phyloP scores from a whole-genome alignment of 2,329 filamentous ascomycete species.

The Trichoderma sp. region DNA sequence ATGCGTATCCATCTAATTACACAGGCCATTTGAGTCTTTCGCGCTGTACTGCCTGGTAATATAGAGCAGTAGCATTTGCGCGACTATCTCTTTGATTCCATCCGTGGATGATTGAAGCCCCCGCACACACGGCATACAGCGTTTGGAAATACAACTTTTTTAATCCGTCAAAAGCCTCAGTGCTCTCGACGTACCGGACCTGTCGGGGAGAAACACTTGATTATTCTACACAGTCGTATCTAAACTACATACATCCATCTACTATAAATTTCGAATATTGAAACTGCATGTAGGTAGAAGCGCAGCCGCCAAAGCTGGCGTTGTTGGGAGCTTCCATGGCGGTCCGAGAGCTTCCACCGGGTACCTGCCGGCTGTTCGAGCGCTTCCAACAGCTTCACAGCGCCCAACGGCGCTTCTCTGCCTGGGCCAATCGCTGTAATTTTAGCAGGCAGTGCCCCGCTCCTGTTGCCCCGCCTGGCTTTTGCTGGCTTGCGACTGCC shows the following conservation, averaged over 20 bases:
- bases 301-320: neutral
- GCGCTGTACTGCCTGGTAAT: too few species aligned
- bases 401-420: neutral
- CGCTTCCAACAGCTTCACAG: neutral
- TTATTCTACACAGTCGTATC: neutral
- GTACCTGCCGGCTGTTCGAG: neutral
- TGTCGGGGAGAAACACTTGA: neutral
- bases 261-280: neutral
- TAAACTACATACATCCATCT: neutral
- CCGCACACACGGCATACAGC: too few species aligned
- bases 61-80: too few species aligned
- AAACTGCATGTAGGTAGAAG: neutral
- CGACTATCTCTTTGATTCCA: too few species aligned
- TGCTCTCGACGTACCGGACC: neutral
- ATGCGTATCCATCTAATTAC: too few species aligned
- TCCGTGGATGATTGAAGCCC: neutral
- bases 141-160: neutral
- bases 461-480: conserved; percentile 10
- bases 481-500: neutral
- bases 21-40: too few species aligned
- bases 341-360: neutral
- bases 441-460: neutral
- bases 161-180: too few species aligned
- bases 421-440: neutral
- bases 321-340: conserved; percentile 4